phyloP scores from a whole-genome alignment of 306 rosid genomes.

The barrel medic (Medicago truncatula) region MtrunA17r5.0-ANR NC_053042.1:53257501-53258000 shows the following conservation, averaged over 20 bases:
- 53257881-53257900: not conserved
- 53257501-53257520: slow-evolving; percentile 77
- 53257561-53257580: slow-evolving; percentile 82
- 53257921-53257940: not conserved
- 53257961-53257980: not conserved
- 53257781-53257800: not conserved
- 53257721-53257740: slow-evolving; percentile 22
- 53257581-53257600: slow-evolving; percentile 56
- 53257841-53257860: not conserved
- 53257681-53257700: not conserved
- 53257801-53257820: not conserved
- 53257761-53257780: slow-evolving; percentile 12
- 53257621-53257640: slow-evolving; percentile 4
- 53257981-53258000: not conserved
- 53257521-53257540: slow-evolving; percentile 79
- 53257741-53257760: not conserved
- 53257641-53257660: slow-evolving; percentile 14
- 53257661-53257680: not conserved
- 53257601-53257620: not conserved
- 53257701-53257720: not conserved
- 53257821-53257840: not conserved
- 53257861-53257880: not conserved
- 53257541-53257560: slow-evolving; percentile 79
- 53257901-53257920: not conserved
- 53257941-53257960: not conserved